These are phyloP conservation scores for Beauveria scarabaeidicola DNA, from an alignment of 2,329 filamentous ascomycete species.

Conservation along the genomic window DNA sequence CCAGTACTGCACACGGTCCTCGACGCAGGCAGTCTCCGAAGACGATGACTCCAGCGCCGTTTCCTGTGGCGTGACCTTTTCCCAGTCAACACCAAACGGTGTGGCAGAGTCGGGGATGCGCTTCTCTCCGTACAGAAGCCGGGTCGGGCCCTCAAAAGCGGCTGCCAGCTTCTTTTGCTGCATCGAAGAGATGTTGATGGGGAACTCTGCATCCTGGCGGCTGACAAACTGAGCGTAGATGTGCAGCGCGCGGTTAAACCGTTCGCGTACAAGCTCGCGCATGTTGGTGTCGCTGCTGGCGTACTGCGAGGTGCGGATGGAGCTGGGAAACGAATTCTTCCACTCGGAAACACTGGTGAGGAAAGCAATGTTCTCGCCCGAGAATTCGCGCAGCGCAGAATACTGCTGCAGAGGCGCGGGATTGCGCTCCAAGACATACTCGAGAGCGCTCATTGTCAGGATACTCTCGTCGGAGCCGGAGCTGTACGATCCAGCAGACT, in stretches of 20 bases:
- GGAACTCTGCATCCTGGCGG: slow-evolving; percentile 51
- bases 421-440: slow-evolving; percentile 51
- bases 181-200: slow-evolving; percentile 52
- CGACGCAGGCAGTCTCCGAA: background rate
- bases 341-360: slow-evolving; percentile 49
- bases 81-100: slow-evolving; percentile 25
- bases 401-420: slow-evolving; percentile 54
- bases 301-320: slow-evolving; percentile 12
- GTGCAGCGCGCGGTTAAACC: slow-evolving; percentile 49
- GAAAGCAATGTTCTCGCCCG: slow-evolving; percentile 63
- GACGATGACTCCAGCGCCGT: background rate
- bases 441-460: slow-evolving; percentile 53
- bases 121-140: slow-evolving; percentile 31
- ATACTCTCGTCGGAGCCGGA: slow-evolving; percentile 30
- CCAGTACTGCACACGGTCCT: slow-evolving; percentile 22
- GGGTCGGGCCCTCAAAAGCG: slow-evolving; percentile 46
- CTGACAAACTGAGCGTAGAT: slow-evolving; percentile 57
- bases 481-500: slow-evolving; percentile 23
- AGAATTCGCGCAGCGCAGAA: slow-evolving; percentile 58
- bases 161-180: slow-evolving; percentile 42
- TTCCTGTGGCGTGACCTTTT: background rate
- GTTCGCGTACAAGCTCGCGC: slow-evolving; percentile 30
- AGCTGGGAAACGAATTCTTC: slow-evolving; percentile 32
- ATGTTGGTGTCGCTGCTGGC: slow-evolving; percentile 9
- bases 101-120: slow-evolving; percentile 27